phyloP scores from a whole-genome alignment of 768 basidiomycete genomes.

The Phaeolepiota aurea region DNA sequence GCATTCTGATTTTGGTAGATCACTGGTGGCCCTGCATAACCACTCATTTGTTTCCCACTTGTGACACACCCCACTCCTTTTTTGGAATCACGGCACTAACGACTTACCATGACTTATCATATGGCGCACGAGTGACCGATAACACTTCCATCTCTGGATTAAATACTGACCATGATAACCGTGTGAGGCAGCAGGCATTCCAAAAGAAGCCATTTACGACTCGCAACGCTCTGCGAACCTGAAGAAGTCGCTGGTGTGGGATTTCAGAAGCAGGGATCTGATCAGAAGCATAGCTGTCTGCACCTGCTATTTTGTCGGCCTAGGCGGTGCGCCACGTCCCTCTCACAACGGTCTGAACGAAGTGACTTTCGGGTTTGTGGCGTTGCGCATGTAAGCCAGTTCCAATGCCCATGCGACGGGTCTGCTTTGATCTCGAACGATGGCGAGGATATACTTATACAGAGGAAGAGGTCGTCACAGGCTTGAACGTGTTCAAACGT shows the following conservation, averaged over 20 bases:
- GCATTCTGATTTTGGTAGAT: background rate
- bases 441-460: conserved; percentile 13
- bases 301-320: conserved; percentile 9
- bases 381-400: conserved; percentile 33
- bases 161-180: conserved; percentile 10
- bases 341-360: conserved; percentile 15
- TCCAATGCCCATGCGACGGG: conserved; percentile 19
- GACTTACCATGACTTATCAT: conserved; percentile 12
- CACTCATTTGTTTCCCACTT: conserved; percentile 5
- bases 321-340: conserved; percentile 22
- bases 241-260: conserved; percentile 6
- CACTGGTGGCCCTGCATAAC: conserved; percentile 1
- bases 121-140: conserved; percentile 16
- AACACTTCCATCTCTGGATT: conserved; percentile 12
- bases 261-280: conserved; percentile 14
- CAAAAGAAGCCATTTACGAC: conserved; percentile 9
- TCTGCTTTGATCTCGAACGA: conserved; percentile 17
- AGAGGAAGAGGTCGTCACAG: conserved; percentile 21
- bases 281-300: conserved; percentile 15
- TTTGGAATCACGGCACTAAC: conserved; percentile 3
- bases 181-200: conserved; percentile 12
- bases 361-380: conserved; percentile 32
- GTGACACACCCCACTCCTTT: conserved; percentile 8
- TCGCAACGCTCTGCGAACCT: conserved; percentile 12
- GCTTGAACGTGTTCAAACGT: conserved; percentile 21